phyloP scores from a whole-genome alignment of 2,329 filamentous ascomycete species.

The Pseudogymnoascus sp. region DNA sequence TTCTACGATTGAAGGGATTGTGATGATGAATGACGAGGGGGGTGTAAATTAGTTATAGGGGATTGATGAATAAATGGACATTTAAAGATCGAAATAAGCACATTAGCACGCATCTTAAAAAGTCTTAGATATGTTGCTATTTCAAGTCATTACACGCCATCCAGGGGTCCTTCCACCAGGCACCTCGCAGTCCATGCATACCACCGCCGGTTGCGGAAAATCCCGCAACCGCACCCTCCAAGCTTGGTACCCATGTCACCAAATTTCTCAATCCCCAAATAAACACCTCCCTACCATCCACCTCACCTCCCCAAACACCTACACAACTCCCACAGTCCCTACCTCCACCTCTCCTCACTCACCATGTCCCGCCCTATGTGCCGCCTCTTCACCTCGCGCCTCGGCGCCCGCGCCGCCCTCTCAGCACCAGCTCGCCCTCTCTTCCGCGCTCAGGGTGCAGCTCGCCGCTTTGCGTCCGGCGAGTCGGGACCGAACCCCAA shows the following conservation, averaged over 20 bases:
- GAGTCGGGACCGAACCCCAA: constrained; percentile 24
- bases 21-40: neutral
- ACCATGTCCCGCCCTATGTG: neutral
- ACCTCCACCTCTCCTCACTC: neutral
- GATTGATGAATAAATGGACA: constrained; percentile 6
- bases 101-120: neutral
- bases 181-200: neutral
- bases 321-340: neutral
- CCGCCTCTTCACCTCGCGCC: neutral
- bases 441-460: neutral
- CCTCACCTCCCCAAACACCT: neutral
- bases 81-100: neutral
- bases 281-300: neutral
- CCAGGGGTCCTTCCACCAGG: neutral
- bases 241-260: constrained; percentile 3
- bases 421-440: neutral
- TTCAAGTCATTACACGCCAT: neutral
- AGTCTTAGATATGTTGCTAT: neutral
- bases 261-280: constrained; percentile 4
- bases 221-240: neutral
- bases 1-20: neutral
- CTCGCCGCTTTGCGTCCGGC: constrained; percentile 25
- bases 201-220: neutral
- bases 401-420: neutral
- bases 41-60: neutral